Percentiles rank a stretch among this genome's conserved stretches.
Evolutionary conservation across 495 filamentous ascomycete species (phyloP).

Genomic region (Aspergillus heteromorphus): DNA sequence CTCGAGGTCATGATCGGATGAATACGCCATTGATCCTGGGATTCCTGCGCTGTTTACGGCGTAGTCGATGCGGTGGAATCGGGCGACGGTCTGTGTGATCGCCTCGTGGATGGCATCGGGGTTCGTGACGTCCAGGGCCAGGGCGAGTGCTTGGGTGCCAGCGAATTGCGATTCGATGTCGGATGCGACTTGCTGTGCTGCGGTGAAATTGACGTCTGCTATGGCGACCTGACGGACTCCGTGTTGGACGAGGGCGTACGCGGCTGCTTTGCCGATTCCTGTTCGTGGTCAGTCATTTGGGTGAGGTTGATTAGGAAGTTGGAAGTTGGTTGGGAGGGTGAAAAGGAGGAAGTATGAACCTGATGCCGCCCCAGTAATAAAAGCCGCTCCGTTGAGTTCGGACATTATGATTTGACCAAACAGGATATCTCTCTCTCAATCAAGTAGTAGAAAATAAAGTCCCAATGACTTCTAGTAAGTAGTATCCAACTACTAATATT

Average conservation of each 20-base stretch:
- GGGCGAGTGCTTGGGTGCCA: not conserved
- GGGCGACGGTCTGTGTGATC: not conserved
- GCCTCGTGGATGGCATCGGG: not conserved
- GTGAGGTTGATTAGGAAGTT: not conserved
- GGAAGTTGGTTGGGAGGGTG: no score
- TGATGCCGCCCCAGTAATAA: not conserved
- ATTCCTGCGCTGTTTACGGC: not conserved
- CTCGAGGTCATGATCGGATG: not conserved
- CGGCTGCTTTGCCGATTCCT: constrained; percentile 6
- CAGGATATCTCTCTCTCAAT: no score
- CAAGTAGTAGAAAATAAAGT: no score
- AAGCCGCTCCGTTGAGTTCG: not conserved
- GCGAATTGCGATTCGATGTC: not conserved
- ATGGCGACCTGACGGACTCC: not conserved
- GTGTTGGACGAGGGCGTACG: not conserved
- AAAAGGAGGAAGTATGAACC: no score
- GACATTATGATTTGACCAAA: no score
- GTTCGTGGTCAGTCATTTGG: not conserved
- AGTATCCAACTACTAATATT: no score
- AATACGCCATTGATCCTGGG: not conserved
- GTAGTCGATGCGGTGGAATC: not conserved
- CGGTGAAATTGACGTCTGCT: not conserved
- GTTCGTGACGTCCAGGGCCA: not conserved
- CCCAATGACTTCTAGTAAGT: no score
- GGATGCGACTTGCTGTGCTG: not conserved